Percentiles rank a stretch among this genome's conserved stretches.
phyloP scores from a whole-genome alignment of 495 filamentous ascomycete species.

The Hypoxylon subgilvum region DNA sequence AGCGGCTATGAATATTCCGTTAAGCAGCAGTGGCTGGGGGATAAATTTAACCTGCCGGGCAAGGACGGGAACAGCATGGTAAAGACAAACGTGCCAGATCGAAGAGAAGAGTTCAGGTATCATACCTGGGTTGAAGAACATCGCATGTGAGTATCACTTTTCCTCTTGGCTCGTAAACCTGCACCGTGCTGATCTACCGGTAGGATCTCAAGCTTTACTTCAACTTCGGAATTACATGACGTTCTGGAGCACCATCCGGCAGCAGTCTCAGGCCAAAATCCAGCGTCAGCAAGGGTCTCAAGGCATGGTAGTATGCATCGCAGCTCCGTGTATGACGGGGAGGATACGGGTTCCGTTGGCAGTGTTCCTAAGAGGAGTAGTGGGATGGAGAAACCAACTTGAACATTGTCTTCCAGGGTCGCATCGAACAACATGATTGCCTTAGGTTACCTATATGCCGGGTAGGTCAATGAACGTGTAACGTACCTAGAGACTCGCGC shows the following conservation, averaged over 20 bases:
- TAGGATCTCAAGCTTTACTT: conserved; percentile 59
- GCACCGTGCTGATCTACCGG: conserved; percentile 9
- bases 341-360: conserved; percentile 29
- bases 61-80: conserved; percentile 84
- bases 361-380: conserved; percentile 10
- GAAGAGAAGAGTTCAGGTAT: conserved; percentile 85
- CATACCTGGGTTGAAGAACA: conserved; percentile 82
- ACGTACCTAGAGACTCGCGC: too few relatives aligned
- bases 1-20: conserved; percentile 89
- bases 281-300: conserved; percentile 56
- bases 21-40: conserved; percentile 89
- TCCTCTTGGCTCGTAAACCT: too few relatives aligned
- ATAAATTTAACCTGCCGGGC: conserved; percentile 73
- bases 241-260: conserved; percentile 25
- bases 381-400: conserved; percentile 19
- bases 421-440: too few relatives aligned
- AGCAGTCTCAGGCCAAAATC: conserved; percentile 9
- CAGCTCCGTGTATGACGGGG: conserved; percentile 48
- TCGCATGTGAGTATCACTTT: conserved; percentile 67
- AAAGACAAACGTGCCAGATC: conserved; percentile 94
- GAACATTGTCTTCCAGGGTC: too few relatives aligned
- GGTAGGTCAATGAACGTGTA: too few relatives aligned
- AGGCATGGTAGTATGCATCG: conserved; percentile 55
- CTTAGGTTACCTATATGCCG: too few relatives aligned
- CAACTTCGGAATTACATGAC: conserved; percentile 29